Conservation (phyloP, 2,329 filamentous ascomycete species). For the Parafenestella ontariensis region DNA sequence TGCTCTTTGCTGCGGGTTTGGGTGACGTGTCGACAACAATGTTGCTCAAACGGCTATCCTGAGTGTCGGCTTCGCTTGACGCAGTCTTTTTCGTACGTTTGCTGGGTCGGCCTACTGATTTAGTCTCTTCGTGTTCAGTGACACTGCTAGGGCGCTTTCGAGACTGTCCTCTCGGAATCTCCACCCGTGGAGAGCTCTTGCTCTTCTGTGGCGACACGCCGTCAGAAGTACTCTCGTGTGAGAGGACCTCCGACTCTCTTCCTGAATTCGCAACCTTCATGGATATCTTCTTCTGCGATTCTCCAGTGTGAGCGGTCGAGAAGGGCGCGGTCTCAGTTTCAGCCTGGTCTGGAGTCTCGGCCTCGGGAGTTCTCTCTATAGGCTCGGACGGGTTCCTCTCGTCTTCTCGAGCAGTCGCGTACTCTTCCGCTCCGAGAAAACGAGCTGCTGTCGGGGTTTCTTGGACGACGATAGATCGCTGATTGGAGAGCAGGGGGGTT, state of each 20-base stretch:
- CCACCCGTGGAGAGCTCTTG: conserved; percentile 10
- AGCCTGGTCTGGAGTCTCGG: not conserved
- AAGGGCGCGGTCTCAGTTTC: conserved; percentile 5
- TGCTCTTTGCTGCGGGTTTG: conserved; percentile 14
- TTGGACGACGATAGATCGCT: conserved; percentile 38
- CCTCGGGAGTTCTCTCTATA: conserved; percentile 2
- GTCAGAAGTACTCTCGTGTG: not conserved
- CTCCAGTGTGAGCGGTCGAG: conserved; percentile 28
- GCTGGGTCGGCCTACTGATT: conserved; percentile 1
- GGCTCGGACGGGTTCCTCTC: conserved; percentile 1
- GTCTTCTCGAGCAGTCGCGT: not conserved
- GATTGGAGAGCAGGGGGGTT: conserved; percentile 32
- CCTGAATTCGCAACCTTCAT: not conserved
- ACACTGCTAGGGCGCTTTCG: conserved; percentile 22
- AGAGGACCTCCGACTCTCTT: not conserved
- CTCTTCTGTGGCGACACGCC: not conserved
- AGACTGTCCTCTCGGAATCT: conserved; percentile 7
- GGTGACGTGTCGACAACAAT: conserved; percentile 9
- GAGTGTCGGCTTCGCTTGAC: conserved; percentile 8
- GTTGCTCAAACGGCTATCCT: conserved; percentile 15
- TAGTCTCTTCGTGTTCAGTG: conserved; percentile 1
- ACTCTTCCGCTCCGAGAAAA: conserved; percentile 5
- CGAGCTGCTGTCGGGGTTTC: conserved; percentile 41
- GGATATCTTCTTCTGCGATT: conserved; percentile 6
- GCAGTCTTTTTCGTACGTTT: conserved; percentile 26